phyloP scores from a whole-genome alignment of 2,329 filamentous ascomycete genomes.

The Phoma sp. region DNA sequence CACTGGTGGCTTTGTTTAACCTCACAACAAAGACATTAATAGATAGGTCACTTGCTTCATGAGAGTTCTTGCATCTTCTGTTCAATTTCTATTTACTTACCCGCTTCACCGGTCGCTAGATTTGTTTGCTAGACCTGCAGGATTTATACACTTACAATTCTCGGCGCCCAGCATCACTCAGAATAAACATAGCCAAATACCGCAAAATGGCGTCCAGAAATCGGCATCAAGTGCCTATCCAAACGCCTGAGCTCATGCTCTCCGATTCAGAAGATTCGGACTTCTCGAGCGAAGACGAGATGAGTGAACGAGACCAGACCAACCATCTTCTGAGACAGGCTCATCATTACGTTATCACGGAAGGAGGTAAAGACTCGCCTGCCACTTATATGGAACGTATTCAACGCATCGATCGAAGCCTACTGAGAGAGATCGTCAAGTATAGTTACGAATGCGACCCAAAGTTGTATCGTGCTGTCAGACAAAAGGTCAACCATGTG shows the following conservation, averaged over 20 bases:
- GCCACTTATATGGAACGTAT: conserved; percentile 29
- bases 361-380: conserved; percentile 30
- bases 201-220: conserved; percentile 11
- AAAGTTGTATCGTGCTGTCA: conserved; percentile 28
- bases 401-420: conserved; percentile 31
- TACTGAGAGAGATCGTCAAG: conserved; percentile 28
- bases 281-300: conserved; percentile 11
- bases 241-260: conserved; percentile 8
- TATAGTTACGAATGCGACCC: conserved; percentile 25
- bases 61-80: background rate
- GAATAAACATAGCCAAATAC: background rate
- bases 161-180: background rate
- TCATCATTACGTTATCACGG: conserved; percentile 33
- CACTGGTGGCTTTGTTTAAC: conserved; percentile 28
- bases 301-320: conserved; percentile 20
- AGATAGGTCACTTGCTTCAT: conserved; percentile 3
- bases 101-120: background rate
- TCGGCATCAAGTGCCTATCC: background rate
- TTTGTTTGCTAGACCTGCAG: conserved; percentile 13
- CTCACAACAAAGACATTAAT: conserved; percentile 27
- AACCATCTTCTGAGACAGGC: conserved; percentile 35
- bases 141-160: conserved; percentile 1
- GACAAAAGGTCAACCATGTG: conserved; percentile 27
- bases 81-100: background rate
- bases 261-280: conserved; percentile 13